A percentile compares a stretch with the other conserved stretches of the same genome.
These are phyloP conservation scores for Phoma herbarum DNA, from an alignment of 2,329 filamentous ascomycete species.

Conservation along the genomic window DNA sequence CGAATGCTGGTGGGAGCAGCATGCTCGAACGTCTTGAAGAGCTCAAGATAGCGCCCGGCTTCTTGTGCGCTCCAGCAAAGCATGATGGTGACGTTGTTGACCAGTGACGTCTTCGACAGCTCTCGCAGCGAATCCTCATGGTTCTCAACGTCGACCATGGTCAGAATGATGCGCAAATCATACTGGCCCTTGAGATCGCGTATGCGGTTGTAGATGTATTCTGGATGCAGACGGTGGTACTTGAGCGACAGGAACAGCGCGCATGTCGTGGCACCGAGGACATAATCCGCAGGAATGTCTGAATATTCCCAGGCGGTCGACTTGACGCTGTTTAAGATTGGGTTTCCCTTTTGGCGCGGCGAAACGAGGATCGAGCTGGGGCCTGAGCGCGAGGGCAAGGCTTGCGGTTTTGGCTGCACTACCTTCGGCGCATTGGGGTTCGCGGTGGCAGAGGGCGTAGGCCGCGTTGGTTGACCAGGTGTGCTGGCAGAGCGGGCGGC, in stretches of 20 bases:
- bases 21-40: slow-evolving; percentile 95
- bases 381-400: slow-evolving; percentile 70
- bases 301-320: slow-evolving; percentile 94
- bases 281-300: slow-evolving; percentile 94
- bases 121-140: slow-evolving; percentile 91
- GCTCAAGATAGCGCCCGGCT: slow-evolving; percentile 89
- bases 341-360: slow-evolving; percentile 92
- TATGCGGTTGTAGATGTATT: slow-evolving; percentile 97
- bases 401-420: slow-evolving; percentile 88
- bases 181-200: slow-evolving; percentile 85
- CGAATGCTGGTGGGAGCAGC: slow-evolving; percentile 83
- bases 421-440: slow-evolving; percentile 57
- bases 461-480: slow-evolving; percentile 24
- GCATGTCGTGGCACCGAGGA: slow-evolving; percentile 85
- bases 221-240: slow-evolving; percentile 95
- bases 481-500: slow-evolving; percentile 28
- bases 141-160: slow-evolving; percentile 94
- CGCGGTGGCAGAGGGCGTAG: slow-evolving; percentile 8
- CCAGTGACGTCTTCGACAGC: slow-evolving; percentile 87
- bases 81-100: slow-evolving; percentile 92
- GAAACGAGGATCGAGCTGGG: slow-evolving; percentile 89
- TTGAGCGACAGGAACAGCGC: slow-evolving; percentile 93
- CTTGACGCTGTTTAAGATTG: slow-evolving; percentile 82
- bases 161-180: slow-evolving; percentile 82
- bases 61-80: slow-evolving; percentile 95